Percentiles rank a stretch among this genome's conserved stretches.
Conservation (phyloP, 140 eudicot genomes). For the Stevia rebaudiana region DNA sequence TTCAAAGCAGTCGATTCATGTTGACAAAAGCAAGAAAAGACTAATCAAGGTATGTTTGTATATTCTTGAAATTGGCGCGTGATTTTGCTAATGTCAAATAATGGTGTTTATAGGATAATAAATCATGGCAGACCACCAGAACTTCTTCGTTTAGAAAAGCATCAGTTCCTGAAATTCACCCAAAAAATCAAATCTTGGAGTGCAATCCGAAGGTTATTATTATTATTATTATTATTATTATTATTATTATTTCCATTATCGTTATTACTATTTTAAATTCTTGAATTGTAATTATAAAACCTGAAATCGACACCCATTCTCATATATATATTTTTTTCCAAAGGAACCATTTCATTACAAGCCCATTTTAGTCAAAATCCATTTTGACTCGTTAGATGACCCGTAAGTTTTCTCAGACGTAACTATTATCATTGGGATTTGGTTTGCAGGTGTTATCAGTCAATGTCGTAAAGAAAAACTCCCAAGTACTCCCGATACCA, state of each 20-base stretch:
- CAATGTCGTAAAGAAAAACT: conserved; percentile 31
- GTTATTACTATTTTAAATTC: not conserved
- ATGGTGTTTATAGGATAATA: conserved; percentile 27
- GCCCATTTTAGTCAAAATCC: not conserved
- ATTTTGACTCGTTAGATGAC: not conserved
- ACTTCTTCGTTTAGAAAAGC: conserved; percentile 22
- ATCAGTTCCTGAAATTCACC: conserved; percentile 11
- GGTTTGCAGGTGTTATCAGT: conserved; percentile 43
- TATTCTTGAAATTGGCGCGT: not conserved
- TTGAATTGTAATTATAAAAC: not conserved
- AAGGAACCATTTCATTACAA: not conserved
- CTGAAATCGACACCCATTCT: not conserved
- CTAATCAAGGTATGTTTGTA: conserved; percentile 28
- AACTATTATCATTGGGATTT: not conserved
- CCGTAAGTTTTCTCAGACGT: not conserved
- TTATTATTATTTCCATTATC: not conserved
- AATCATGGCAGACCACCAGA: conserved; percentile 16
- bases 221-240: not conserved
- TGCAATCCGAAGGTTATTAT: conserved; percentile 30
- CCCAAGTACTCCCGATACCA: conserved; percentile 27
- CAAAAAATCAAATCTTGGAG: conserved; percentile 16
- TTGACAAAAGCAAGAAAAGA: conserved; percentile 21
- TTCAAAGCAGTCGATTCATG: not conserved
- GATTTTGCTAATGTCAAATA: not conserved
- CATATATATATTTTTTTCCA: too few species aligned